Conservation (phyloP, 306 rosid genomes). For the Bauhinia variegata region DNA sequence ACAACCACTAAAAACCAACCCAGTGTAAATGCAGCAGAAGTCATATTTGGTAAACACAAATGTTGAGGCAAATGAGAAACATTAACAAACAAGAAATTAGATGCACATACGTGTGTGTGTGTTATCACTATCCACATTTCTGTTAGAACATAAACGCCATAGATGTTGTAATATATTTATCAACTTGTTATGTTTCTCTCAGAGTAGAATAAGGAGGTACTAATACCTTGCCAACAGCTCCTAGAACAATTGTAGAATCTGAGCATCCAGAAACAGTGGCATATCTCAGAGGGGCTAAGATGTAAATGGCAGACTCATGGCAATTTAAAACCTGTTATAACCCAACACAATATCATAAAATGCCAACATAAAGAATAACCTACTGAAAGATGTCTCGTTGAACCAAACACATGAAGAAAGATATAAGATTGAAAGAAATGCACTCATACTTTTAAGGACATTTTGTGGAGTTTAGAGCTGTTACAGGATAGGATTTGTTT, state of each 20-base stretch:
- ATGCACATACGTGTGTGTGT: no score
- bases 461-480: no score
- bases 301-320: constrained; percentile 77
- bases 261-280: constrained; percentile 97
- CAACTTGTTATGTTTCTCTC: constrained; percentile 3
- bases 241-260: constrained; percentile 89
- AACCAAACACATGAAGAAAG: background rate
- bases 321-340: constrained; percentile 84
- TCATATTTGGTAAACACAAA: background rate
- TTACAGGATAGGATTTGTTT: no score
- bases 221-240: constrained; percentile 98
- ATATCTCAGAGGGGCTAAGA: constrained; percentile 91
- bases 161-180: background rate
- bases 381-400: background rate
- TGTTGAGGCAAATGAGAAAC: background rate
- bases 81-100: no score
- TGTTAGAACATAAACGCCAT: constrained; percentile 30
- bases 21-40: background rate
- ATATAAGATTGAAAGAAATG: no score
- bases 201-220: constrained; percentile 25
- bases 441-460: no score
- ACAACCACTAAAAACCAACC: background rate
- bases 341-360: constrained; percentile 17
- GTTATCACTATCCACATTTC: constrained; percentile 10
- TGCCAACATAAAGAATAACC: background rate